phyloP scores from a whole-genome alignment of 495 filamentous ascomycete genomes.

The Paragyromitra xinjiangensis region DNA sequence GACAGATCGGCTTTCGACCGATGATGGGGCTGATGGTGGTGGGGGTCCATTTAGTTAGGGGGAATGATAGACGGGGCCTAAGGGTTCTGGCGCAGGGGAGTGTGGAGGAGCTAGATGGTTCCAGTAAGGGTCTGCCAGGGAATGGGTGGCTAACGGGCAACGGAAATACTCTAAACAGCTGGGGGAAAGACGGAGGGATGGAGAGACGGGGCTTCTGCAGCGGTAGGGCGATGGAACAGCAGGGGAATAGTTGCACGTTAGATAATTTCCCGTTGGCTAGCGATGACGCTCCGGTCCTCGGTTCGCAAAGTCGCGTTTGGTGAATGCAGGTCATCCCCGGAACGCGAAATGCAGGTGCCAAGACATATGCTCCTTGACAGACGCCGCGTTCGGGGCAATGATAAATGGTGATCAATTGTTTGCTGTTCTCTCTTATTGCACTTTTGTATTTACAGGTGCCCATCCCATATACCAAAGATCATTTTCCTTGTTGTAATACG shows the following conservation, averaged over 20 bases:
- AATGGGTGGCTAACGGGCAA: background rate
- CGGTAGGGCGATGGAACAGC: background rate
- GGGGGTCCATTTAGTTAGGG: conserved; percentile 45
- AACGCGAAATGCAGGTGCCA: background rate
- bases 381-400: background rate
- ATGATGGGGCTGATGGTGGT: conserved; percentile 49
- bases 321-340: background rate
- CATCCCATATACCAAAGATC: background rate
- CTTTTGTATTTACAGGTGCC: conserved; percentile 18
- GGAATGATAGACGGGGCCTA: conserved; percentile 16
- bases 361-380: background rate
- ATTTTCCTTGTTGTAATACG: conserved; percentile 1
- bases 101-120: background rate
- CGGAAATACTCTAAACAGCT: background rate
- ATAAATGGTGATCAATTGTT: background rate
- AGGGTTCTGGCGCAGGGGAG: background rate
- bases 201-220: too few relatives aligned
- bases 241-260: background rate
- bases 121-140: background rate
- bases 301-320: background rate
- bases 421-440: background rate
- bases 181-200: too few relatives aligned
- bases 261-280: conserved; percentile 4
- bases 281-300: background rate
- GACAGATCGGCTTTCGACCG: conserved; percentile 52